Base-by-base conservation (phyloP, 2,329 filamentous ascomycete species). In the Aspergillus awamori region DNA sequence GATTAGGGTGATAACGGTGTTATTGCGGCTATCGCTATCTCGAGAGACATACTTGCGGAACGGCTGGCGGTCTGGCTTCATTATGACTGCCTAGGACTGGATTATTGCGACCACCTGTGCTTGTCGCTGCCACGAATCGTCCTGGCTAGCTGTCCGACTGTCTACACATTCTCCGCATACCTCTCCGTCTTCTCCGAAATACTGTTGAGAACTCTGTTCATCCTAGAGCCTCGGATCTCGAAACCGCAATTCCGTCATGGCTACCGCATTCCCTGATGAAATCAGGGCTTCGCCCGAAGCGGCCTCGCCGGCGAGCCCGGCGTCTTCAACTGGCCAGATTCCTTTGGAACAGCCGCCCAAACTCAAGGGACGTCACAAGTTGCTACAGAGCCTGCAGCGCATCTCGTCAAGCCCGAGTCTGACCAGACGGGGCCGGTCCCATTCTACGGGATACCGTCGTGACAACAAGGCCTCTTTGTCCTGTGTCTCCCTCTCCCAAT, bases 401-500 rank as follows among this genome's bases (percentile, higher is more conserved):
- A 94, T 96, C 71, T 89, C 91, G 10, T 96, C 92, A 0, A 92
- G 89, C 6, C 88, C 90, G 1, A 91, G 90, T 15, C 79, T 96
- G 54, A 82, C 84, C 43, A 85, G 85, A 60, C 76, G 87, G 57
- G 84, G 87, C 59, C 86, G 89, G 61, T 80, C 86, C 26, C 84
- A 87, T 59, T 89, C 91, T 6, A 84, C 86, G 60, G 88, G 86
- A 70, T 90, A 89, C 69, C 86, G 89, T 8, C 88, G 78, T 57
- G 79, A 81, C 63, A 81, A 81, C 17, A 92, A 82, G 79, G 87
- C 82, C 3, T 88, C 86, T 10, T 83, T 88, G 68, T 89, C 87
- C 26, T 89, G 86, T 73, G 84, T 88, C 36, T 88, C 87, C 28
- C 78, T 89, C 60, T 82, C 82, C 41, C 80, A 83, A 3, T 79